phyloP scores from a whole-genome alignment of 768 basidiomycete species.

The Leccinum longicurvipes region DNA sequence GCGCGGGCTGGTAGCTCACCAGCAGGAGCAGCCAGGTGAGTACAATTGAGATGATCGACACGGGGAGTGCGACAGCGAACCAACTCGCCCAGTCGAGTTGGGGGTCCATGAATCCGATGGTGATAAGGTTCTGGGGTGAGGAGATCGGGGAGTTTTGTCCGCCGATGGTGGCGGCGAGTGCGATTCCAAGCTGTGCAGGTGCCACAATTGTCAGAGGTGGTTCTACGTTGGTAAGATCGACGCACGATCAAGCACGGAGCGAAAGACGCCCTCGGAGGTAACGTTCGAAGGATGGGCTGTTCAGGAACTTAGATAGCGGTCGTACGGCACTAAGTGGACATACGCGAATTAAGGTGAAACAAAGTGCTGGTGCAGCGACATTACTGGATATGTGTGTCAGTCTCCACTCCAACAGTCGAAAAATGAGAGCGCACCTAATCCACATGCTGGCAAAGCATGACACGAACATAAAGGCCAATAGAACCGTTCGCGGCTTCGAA shows the following conservation, averaged over 20 bases:
- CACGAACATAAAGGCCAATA: too few species aligned
- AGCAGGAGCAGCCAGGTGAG: constrained; percentile 92
- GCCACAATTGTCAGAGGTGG: not conserved
- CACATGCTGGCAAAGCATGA: too few species aligned
- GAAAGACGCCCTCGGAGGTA: constrained; percentile 84
- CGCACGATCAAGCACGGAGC: constrained; percentile 89
- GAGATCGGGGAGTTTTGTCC: constrained; percentile 97
- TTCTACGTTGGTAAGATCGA: not conserved
- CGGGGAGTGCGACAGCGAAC: constrained; percentile 93
- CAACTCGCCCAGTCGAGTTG: constrained; percentile 85
- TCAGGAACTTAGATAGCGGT: constrained; percentile 2
- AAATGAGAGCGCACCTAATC: too few species aligned
- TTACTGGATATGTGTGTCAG: too few species aligned
- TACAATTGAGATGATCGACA: constrained; percentile 79
- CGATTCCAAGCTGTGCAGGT: constrained; percentile 93
- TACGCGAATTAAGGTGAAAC: too few species aligned
- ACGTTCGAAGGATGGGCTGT: constrained; percentile 89
- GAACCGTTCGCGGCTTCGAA: too few species aligned
- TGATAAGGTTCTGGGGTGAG: constrained; percentile 96
- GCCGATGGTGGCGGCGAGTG: constrained; percentile 96
- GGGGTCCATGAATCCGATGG: constrained; percentile 81
- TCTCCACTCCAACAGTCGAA: too few species aligned
- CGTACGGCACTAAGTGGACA: too few species aligned
- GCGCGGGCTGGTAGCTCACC: constrained; percentile 72
- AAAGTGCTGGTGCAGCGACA: too few species aligned